Conservation (phyloP, 352 stramenopile species). For the Pythium brachiatum region DNA sequence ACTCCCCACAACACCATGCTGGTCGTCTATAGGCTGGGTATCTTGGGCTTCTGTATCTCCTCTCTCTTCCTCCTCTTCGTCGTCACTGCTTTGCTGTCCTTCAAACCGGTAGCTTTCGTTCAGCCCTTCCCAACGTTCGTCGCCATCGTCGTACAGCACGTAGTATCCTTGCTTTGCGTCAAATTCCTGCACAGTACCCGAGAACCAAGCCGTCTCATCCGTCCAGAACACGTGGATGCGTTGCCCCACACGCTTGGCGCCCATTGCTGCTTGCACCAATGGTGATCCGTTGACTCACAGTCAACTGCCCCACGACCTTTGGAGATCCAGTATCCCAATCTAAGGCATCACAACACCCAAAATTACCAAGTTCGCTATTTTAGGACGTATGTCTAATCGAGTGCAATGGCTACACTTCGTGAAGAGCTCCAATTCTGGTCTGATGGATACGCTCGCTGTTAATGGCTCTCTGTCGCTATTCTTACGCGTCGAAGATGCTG, state of each 20-base stretch:
- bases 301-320: conserved; percentile 9
- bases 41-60: conserved; percentile 10
- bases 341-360: neutral
- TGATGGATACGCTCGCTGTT: neutral
- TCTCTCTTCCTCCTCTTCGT: conserved; percentile 9
- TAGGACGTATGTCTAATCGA: neutral
- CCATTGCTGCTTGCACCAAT: conserved; percentile 1
- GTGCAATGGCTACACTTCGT: conserved; percentile 1
- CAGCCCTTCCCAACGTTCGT: conserved; percentile 67
- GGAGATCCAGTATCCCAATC: conserved; percentile 1
- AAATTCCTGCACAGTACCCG: conserved; percentile 41
- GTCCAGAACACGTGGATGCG: conserved; percentile 72
- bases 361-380: neutral
- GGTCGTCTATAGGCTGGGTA: neutral
- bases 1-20: neutral
- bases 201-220: conserved; percentile 76
- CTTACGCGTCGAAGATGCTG: conserved; percentile 3
- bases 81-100: conserved; percentile 10
- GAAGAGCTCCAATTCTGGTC: neutral
- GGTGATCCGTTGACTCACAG: neutral
- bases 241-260: conserved; percentile 39
- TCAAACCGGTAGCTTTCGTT: conserved; percentile 41
- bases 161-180: conserved; percentile 48
- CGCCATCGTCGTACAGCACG: conserved; percentile 78
- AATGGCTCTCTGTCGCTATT: neutral